Base-by-base conservation (phyloP, 2,329 filamentous ascomycete genomes). In the Aspergillus ochraceus region DNA sequence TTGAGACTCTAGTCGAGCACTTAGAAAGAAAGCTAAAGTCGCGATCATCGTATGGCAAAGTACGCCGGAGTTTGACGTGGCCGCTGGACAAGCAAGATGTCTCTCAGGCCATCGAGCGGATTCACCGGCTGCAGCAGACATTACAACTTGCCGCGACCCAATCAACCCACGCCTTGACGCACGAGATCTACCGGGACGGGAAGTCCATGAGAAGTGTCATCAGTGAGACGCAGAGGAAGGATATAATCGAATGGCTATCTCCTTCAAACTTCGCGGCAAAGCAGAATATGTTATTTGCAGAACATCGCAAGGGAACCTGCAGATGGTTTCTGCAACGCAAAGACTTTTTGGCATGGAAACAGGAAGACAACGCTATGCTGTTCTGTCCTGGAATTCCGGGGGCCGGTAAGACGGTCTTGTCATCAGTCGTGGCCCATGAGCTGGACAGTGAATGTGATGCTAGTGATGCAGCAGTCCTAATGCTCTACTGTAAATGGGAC, bases 401-500 rank as follows among this genome's bases (percentile, higher is more conserved):
- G 3, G 32, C 32, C 32, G 32, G 32, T 3, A 36, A 36, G 32
- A 36, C 11, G 32, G 11, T 36, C 32, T 36, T 36, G 12, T 36
- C 32, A 14, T 36, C 32, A 36, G 12, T 36, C 12, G 32, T 36
- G 32, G 32, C 12, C 32, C 32, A 36, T 36, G 32, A 36, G 12
- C 32, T 36, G 32, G 32, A 36, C 32, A 14, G 32, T 14, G 32
- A 36, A 36, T 46, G 17, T 46, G 60, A 53, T 2, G 55, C 62
- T 39, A 49, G 57, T n/a, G 54, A 53, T 11, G 60, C 62, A 4
- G 62, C 58, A 0, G 49, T 63, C 17, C 22, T 60, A 5, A 59
- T 63, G 55, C 51, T 64, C 1, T 64, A 64, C 26, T 64, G 62
- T 54, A 64, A 63, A 54, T 64, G 62, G 62, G 62, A 64, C n/a